These are phyloP conservation scores for Tagetes patula DNA, from an alignment of 129 eudicot species.

Conservation along the genomic window DNA sequence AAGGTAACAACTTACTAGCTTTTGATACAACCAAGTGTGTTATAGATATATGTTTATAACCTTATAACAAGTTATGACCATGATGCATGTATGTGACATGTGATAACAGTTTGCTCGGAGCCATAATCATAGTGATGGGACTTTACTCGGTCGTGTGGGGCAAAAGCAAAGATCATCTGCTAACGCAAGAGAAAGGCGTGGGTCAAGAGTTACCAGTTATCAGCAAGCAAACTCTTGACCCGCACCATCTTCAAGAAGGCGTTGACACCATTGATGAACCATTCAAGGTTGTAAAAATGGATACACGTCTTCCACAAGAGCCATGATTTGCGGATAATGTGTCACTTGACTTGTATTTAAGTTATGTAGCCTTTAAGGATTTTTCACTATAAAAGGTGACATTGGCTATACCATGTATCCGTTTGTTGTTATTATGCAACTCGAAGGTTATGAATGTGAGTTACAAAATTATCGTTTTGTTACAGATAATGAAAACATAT, in stretches of 20 bases:
- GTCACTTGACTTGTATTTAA: constrained; percentile 16
- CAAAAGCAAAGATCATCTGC: constrained; percentile 65
- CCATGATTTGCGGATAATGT: constrained; percentile 8
- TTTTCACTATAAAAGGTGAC: constrained; percentile 18
- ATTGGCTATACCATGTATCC: neutral
- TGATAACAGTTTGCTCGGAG: constrained; percentile 72
- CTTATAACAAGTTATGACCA: neutral
- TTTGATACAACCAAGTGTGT: neutral
- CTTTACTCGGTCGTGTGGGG: constrained; percentile 98
- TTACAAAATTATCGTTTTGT: constrained; percentile 1
- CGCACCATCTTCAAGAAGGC: neutral
- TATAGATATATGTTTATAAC: neutral
- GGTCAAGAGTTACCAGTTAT: constrained; percentile 55
- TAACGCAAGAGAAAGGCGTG: constrained; percentile 37
- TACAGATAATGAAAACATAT: neutral
- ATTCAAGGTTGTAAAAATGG: constrained; percentile 10
- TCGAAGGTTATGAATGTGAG: constrained; percentile 12
- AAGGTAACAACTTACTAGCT: constrained; percentile 50
- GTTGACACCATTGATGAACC: constrained; percentile 27
- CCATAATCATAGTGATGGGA: constrained; percentile 70
- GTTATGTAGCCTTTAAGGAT: neutral
- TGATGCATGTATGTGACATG: constrained; percentile 9
- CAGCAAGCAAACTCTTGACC: neutral
- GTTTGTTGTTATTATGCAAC: constrained; percentile 9
- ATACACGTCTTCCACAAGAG: constrained; percentile 23